Evolutionary conservation across 306 rosid species (phyloP).

Genomic region (Fagus crenata): DNA sequence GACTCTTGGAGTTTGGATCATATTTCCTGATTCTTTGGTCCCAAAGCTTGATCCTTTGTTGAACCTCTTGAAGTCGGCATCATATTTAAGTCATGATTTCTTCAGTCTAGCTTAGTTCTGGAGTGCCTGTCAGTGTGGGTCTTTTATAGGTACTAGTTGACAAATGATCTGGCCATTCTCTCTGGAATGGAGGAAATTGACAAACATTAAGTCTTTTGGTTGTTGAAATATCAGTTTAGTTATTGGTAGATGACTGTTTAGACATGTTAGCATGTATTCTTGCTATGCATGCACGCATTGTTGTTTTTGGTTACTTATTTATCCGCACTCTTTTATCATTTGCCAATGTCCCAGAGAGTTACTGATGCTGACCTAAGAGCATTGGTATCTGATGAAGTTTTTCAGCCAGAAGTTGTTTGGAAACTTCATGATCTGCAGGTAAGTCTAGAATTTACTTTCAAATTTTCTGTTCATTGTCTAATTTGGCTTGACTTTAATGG

Average conservation of each 20-base stretch:
- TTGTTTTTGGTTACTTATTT: background rate
- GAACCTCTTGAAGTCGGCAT: background rate
- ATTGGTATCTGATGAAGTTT: conserved; percentile 88
- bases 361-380: conserved; percentile 96
- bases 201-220: background rate
- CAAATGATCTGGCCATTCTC: background rate
- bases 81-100: background rate
- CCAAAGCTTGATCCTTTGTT: background rate
- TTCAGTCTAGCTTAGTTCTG: too few species aligned
- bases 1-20: background rate
- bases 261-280: background rate
- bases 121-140: background rate
- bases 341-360: conserved; percentile 53
- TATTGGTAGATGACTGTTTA: background rate
- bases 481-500: conserved; percentile 4
- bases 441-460: conserved; percentile 24
- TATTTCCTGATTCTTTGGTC: background rate
- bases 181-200: background rate
- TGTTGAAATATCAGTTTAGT: background rate
- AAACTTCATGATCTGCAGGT: conserved; percentile 87
- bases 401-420: conserved; percentile 86
- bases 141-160: background rate
- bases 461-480: conserved; percentile 15
- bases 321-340: background rate
- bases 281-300: background rate